These are phyloP conservation scores for Rhynchospora breviuscula DNA, from an alignment of 176 grass and related monocot genomes.

Conservation along the genomic window DNA sequence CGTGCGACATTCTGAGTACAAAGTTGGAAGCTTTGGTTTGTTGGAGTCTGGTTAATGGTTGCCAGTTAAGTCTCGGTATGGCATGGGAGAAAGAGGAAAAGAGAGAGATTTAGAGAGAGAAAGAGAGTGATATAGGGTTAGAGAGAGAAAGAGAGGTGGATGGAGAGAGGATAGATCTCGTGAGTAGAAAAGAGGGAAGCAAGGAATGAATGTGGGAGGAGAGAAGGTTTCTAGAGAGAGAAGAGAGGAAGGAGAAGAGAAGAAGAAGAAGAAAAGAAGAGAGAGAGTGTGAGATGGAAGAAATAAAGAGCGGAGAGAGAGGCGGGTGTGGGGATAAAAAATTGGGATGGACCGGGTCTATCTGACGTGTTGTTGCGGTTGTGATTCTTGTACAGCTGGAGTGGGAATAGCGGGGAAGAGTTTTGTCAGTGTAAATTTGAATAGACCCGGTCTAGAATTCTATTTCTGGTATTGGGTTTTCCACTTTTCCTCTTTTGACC, in stretches of 20 bases:
- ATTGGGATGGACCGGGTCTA: constrained; percentile 1
- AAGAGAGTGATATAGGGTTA: constrained; percentile 33
- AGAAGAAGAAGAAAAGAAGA: constrained; percentile 6
- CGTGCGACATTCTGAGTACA: constrained; percentile 15
- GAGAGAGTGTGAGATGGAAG: neutral
- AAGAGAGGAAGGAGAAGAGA: neutral
- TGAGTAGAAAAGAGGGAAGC: neutral
- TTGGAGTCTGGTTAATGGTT: neutral
- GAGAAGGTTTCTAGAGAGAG: constrained; percentile 2
- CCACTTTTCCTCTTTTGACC: neutral
- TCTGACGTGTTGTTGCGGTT: neutral
- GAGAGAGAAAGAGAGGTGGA: constrained; percentile 41
- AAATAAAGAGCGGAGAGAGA: constrained; percentile 20
- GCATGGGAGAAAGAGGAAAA: constrained; percentile 9
- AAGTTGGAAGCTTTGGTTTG: neutral
- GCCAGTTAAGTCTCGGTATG: constrained; percentile 11
- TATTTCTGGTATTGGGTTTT: constrained; percentile 20
- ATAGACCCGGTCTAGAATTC: neutral
- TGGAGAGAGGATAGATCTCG: constrained; percentile 17
- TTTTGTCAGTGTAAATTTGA: neutral
- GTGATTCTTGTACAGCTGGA: neutral
- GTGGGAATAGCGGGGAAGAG: constrained; percentile 31
- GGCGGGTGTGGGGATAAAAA: neutral
- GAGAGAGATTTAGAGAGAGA: constrained; percentile 20
- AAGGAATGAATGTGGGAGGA: constrained; percentile 4